phyloP scores from a whole-genome alignment of 176 grass and related monocot species.

The Miscanthus lutarioriparius region DNA sequence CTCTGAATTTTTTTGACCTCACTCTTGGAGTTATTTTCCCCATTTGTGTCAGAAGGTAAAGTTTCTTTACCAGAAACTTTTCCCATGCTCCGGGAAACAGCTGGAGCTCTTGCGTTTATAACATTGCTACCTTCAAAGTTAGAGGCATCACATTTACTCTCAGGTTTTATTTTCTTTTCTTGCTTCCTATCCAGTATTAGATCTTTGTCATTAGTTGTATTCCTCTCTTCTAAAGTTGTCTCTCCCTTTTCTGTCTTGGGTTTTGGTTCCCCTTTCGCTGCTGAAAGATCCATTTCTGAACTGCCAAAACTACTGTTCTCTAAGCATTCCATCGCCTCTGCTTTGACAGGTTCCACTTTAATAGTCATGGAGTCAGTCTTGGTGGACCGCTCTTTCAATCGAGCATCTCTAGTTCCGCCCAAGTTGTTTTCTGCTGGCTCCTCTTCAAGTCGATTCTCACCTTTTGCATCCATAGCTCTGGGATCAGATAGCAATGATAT shows the following conservation, averaged over 20 bases:
- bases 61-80: conserved; percentile 54
- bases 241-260: conserved; percentile 57
- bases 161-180: conserved; percentile 66
- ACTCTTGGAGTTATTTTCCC: conserved; percentile 48
- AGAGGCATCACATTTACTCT: conserved; percentile 45
- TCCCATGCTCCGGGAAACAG: conserved; percentile 40
- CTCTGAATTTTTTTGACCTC: conserved; percentile 61
- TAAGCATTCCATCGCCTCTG: conserved; percentile 34
- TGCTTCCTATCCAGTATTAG: conserved; percentile 52
- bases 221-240: conserved; percentile 44
- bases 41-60: conserved; percentile 40
- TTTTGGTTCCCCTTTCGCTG: conserved; percentile 53
- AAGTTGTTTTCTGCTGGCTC: conserved; percentile 38
- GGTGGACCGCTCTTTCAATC: conserved; percentile 38
- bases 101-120: conserved; percentile 55
- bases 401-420: conserved; percentile 43
- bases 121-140: conserved; percentile 50
- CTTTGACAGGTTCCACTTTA: conserved; percentile 47
- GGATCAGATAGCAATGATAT: conserved; percentile 44
- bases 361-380: conserved; percentile 39
- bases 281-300: conserved; percentile 48
- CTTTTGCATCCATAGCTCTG: conserved; percentile 40
- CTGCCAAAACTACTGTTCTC: conserved; percentile 47
- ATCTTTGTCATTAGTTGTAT: conserved; percentile 45
- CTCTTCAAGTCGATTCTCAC: conserved; percentile 45